phyloP scores from a whole-genome alignment of 306 rosid species.

The Cicer arietinum region DNA sequence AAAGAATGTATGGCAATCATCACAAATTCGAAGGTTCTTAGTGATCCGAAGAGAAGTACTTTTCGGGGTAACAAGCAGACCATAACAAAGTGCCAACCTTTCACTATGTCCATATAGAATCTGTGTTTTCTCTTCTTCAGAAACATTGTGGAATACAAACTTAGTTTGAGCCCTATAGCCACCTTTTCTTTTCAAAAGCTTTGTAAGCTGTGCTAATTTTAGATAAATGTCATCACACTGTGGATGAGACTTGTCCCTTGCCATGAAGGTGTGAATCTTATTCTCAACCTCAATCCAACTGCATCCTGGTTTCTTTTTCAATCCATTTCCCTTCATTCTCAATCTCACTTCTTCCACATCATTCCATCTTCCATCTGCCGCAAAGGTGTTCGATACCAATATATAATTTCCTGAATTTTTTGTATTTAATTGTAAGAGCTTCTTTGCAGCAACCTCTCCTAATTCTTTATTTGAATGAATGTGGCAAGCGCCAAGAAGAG shows the following conservation, averaged over 20 bases:
- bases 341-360: constrained; percentile 68
- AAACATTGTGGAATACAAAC: constrained; percentile 70
- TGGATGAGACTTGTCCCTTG: constrained; percentile 80
- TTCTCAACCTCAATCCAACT: constrained; percentile 77
- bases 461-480: constrained; percentile 70
- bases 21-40: constrained; percentile 73
- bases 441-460: constrained; percentile 66
- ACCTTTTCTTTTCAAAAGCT: constrained; percentile 53
- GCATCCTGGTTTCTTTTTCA: constrained; percentile 79
- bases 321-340: constrained; percentile 72
- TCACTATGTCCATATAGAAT: constrained; percentile 76
- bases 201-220: constrained; percentile 58
- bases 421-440: constrained; percentile 62
- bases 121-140: constrained; percentile 64
- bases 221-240: constrained; percentile 52
- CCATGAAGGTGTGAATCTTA: constrained; percentile 64
- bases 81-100: constrained; percentile 75
- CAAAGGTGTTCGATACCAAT: constrained; percentile 67
- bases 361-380: constrained; percentile 71
- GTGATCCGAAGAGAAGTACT: constrained; percentile 60
- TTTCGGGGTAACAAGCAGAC: constrained; percentile 56
- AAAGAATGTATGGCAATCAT: constrained; percentile 74
- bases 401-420: constrained; percentile 74
- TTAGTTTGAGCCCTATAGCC: constrained; percentile 68
- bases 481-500: constrained; percentile 76